Evolutionary conservation across 257 asterid species (phyloP).

Genomic region (Solanum appendiculatum): DNA sequence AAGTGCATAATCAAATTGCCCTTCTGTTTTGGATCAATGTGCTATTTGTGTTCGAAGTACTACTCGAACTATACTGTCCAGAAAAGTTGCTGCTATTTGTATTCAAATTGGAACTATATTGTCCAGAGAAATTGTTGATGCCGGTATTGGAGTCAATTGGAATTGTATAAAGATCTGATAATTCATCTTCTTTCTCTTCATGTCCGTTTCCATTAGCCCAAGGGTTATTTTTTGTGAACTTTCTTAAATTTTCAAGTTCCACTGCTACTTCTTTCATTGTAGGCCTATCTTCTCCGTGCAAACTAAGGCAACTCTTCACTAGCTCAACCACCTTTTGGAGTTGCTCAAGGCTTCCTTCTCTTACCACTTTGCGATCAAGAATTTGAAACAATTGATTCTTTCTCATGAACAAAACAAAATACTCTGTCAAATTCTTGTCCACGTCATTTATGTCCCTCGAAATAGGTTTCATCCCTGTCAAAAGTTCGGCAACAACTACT

Average conservation of each 20-base stretch:
- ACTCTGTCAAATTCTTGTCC: constrained; percentile 21
- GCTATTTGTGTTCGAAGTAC: neutral
- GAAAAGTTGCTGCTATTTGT: neutral
- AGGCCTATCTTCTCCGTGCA: constrained; percentile 34
- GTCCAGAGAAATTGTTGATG: neutral
- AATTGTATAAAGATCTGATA: neutral
- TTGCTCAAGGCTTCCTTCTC: constrained; percentile 32
- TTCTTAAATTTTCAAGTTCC: constrained; percentile 32
- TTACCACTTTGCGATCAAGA: constrained; percentile 22
- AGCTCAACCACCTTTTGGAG: constrained; percentile 21
- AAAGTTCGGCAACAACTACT: constrained; percentile 40
- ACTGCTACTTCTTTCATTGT: constrained; percentile 43
- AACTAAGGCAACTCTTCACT: constrained; percentile 30
- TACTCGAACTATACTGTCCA: neutral
- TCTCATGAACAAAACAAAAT: constrained; percentile 14
- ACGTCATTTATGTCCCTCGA: neutral
- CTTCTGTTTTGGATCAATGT: neutral
- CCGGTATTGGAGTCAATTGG: neutral
- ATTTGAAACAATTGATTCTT: constrained; percentile 19
- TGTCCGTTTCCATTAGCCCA: constrained; percentile 8
- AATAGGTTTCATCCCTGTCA: constrained; percentile 40
- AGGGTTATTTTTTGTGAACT: neutral
- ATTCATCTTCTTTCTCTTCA: constrained; percentile 10
- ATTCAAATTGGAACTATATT: neutral
- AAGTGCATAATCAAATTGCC: neutral